Conservation (phyloP, 1,139 yeast species). For the Saccharomyces uvarum region DNA sequence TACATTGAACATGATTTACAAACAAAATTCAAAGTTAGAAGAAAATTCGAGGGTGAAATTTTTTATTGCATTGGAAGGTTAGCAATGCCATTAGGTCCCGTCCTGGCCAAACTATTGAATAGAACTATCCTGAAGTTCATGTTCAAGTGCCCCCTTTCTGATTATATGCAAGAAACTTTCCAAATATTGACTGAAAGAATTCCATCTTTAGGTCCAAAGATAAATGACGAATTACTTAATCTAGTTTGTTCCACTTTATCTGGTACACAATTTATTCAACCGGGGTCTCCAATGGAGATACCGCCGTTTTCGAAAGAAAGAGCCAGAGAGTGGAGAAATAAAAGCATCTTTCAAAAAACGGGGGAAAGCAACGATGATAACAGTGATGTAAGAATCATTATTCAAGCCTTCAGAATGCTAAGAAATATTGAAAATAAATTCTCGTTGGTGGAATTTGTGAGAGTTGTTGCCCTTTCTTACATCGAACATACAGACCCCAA, state of each 20-base stretch:
- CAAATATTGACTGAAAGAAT: conserved; percentile 60
- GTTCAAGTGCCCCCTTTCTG: conserved; percentile 75
- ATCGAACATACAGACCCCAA: conserved; percentile 72
- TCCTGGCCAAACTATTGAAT: conserved; percentile 80
- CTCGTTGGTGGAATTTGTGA: conserved; percentile 78
- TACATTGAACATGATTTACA: conserved; percentile 76
- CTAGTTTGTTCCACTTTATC: conserved; percentile 68
- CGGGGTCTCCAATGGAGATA: conserved; percentile 74
- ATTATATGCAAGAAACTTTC: conserved; percentile 69
- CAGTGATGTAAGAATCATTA: conserved; percentile 28
- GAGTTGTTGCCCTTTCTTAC: conserved; percentile 73
- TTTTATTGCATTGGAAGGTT: conserved; percentile 84
- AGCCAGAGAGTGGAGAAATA: conserved; percentile 72
- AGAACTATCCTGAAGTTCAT: conserved; percentile 73
- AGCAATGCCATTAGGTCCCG: conserved; percentile 90
- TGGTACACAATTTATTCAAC: conserved; percentile 75
- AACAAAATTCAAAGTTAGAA: conserved; percentile 56
- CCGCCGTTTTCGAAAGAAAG: conserved; percentile 50
- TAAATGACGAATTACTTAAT: conserved; percentile 65
- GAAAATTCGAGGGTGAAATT: conserved; percentile 77
- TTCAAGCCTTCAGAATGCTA: conserved; percentile 47
- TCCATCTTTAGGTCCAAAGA: conserved; percentile 70
- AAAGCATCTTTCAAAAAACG: conserved; percentile 58
- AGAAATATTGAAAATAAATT: conserved; percentile 68
- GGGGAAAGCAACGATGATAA: conserved; percentile 31